A percentile compares a stretch with the other conserved stretches of the same genome.
These are phyloP conservation scores for Phylloporus arenicola DNA, from an alignment of 768 basidiomycete genomes.

Conservation along the genomic window DNA sequence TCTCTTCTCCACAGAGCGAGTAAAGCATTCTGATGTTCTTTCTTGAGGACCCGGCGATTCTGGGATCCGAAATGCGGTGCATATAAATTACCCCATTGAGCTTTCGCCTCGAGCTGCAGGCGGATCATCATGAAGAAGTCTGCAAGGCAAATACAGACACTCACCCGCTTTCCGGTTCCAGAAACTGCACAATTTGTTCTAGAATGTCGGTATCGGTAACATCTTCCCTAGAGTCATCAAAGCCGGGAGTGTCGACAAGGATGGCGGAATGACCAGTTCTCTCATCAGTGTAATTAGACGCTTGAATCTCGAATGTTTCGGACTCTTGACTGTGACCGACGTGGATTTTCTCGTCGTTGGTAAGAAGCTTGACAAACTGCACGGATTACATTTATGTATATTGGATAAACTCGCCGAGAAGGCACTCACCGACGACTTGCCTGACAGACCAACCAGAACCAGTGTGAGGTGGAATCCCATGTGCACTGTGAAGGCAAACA, in stretches of 20 bases:
- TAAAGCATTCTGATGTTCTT: constrained; percentile 41
- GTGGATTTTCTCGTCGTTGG: constrained; percentile 1
- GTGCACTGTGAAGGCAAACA: too few relatives aligned
- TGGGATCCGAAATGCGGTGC: constrained; percentile 41
- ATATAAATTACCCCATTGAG: constrained; percentile 43
- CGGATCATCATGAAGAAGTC: not conserved
- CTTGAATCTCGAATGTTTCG: constrained; percentile 4
- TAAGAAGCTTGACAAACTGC: not conserved
- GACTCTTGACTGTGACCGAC: constrained; percentile 10
- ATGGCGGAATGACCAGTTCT: not conserved
- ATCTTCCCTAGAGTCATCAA: constrained; percentile 9
- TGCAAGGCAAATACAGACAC: not conserved
- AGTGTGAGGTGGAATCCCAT: too few relatives aligned
- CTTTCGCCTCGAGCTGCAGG: constrained; percentile 8
- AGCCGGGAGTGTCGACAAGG: constrained; percentile 16
- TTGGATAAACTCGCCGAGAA: too few relatives aligned
- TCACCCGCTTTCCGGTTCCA: constrained; percentile 1
- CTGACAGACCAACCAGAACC: too few relatives aligned
- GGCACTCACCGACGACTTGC: too few relatives aligned
- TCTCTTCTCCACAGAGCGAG: constrained; percentile 39
- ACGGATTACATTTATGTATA: too few relatives aligned
- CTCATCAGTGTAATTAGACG: not conserved
- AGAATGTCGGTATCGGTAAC: constrained; percentile 20
- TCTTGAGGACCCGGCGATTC: constrained; percentile 9
- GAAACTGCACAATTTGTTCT: constrained; percentile 5